Conservation (phyloP, 345 rosid genomes). For the Cardiospermum halicacabum region DNA sequence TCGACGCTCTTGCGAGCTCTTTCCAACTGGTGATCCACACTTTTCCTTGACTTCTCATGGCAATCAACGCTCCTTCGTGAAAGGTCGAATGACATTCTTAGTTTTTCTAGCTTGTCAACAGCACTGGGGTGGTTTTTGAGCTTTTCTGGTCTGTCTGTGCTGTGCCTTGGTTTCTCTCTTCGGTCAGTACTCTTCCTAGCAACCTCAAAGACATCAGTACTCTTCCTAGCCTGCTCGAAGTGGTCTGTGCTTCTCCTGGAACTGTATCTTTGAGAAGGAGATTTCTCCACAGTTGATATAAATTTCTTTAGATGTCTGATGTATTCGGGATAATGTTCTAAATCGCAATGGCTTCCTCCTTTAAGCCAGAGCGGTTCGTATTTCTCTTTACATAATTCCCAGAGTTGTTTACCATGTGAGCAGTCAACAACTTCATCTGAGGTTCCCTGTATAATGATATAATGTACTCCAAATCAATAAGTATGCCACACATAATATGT, state of each 20-base stretch:
- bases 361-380: constrained; percentile 93
- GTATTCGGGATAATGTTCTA: constrained; percentile 81
- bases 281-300: constrained; percentile 74
- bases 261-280: constrained; percentile 60
- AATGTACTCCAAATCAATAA: neutral
- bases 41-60: constrained; percentile 77
- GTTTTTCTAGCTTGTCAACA: constrained; percentile 48
- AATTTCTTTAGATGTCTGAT: constrained; percentile 94
- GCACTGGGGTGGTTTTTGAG: constrained; percentile 46
- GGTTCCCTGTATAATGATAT: constrained; percentile 60
- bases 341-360: constrained; percentile 91
- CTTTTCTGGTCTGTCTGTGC: constrained; percentile 58
- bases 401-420: constrained; percentile 91
- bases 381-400: constrained; percentile 88
- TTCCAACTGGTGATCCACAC: constrained; percentile 68
- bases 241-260: constrained; percentile 60
- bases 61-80: constrained; percentile 88
- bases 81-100: constrained; percentile 58
- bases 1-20: constrained; percentile 86
- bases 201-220: constrained; percentile 56
- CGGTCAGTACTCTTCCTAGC: constrained; percentile 78
- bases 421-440: constrained; percentile 93
- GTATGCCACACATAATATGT: neutral
- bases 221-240: constrained; percentile 51
- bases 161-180: constrained; percentile 84